Base-by-base conservation (phyloP, 495 filamentous ascomycete genomes). In the Penicillium manginii region DNA sequence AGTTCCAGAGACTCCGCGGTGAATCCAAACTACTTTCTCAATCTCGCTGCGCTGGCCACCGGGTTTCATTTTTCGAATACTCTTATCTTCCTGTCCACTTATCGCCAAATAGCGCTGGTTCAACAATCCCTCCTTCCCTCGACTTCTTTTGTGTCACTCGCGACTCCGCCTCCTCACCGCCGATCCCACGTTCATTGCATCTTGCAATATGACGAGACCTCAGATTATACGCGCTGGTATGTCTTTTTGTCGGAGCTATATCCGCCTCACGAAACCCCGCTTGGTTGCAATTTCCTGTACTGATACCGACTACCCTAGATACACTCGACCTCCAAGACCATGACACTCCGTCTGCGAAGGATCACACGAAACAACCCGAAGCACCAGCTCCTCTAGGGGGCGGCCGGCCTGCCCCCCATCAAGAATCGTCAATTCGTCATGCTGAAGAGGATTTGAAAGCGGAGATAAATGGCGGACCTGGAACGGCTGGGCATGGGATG, bases 311-410 rank as follows among this genome's bases (percentile, higher is more conserved):
- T 61, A 42, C 47, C 18, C 31, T 64, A 97, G 94, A 99, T 78
- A 93, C 94, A 51, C 86, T 98, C 72, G 94, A 98, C 76, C 88
- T 98, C 7, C 96, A 99, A 79, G 84, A 88, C 72, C 88, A 86
- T 65, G 78, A 88, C 69, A 75, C 89, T 23, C 91, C 91, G 22
- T 92, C 93, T 43, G 89, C 94, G 7, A 83, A 96, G 73, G 91
- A 90, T 63, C 89, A 92, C 74, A 71, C 81, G 55, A 79, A 75
- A 67, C 86, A 85, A 67, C 77, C 75, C 21, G 67, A 74, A 45
- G 74, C 81, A 48, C 76, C 81, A 64, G 70, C 70, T 50, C 75
- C 78, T 11, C 66, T 83, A 37, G 84, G 79, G 35, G 70, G 70
- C 55, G 87, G 89, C 55, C 82, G 81, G 42, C 73, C 82, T 63